Percentiles rank a stretch among this genome's conserved stretches.
Conservation (phyloP, 2,329 filamentous ascomycete species). For the Phoma sp. region DNA sequence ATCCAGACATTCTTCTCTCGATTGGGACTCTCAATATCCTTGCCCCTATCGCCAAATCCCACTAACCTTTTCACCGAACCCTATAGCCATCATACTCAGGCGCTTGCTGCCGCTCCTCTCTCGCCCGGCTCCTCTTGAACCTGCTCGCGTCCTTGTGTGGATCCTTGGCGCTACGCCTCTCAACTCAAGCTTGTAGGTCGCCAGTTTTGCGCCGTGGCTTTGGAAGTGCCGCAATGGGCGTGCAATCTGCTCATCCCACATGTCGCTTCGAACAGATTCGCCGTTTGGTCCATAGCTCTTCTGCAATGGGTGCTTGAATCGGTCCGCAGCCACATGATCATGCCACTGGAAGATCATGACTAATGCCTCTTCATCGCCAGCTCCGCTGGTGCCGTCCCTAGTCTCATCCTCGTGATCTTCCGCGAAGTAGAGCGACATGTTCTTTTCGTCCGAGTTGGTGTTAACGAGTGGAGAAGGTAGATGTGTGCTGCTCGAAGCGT, state of each 20-base stretch:
- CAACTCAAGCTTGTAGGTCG: conserved; percentile 33
- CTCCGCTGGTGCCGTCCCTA: conserved; percentile 4
- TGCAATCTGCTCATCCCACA: conserved; percentile 37
- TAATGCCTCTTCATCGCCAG: conserved; percentile 29
- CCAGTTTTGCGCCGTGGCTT: conserved; percentile 29
- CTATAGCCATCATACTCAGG: conserved; percentile 33
- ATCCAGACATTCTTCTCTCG: no score
- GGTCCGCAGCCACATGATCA: conserved; percentile 30
- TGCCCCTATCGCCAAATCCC: conserved; percentile 29
- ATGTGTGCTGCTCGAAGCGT: conserved; percentile 6
- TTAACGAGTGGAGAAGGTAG: conserved; percentile 3
- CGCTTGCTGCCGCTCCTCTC: conserved; percentile 32
- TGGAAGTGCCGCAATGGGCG: conserved; percentile 34
- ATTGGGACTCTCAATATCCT: not conserved
- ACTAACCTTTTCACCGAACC: conserved; percentile 32
- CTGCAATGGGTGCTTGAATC: conserved; percentile 38
- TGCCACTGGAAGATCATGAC: conserved; percentile 42
- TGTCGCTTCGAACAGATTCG: conserved; percentile 24
- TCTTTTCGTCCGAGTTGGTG: conserved; percentile 36
- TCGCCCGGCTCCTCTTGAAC: conserved; percentile 11
- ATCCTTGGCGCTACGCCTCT: conserved; percentile 34
- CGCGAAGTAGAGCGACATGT: conserved; percentile 27
- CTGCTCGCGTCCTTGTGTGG: conserved; percentile 7
- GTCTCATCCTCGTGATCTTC: conserved; percentile 25
- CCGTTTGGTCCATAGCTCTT: conserved; percentile 35